phyloP scores from a whole-genome alignment of 257 asterid genomes.

The Lycium ferocissimum region DNA sequence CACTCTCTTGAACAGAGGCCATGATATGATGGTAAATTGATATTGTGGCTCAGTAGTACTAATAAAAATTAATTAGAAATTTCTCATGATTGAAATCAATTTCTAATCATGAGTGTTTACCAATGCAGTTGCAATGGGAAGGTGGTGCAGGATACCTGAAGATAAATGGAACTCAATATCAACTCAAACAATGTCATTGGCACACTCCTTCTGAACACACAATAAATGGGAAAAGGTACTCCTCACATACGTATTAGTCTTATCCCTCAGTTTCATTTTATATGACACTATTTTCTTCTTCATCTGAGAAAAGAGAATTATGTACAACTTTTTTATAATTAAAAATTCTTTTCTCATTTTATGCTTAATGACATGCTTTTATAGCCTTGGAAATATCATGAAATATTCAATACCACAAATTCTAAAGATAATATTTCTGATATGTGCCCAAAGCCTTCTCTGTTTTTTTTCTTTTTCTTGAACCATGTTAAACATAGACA shows the following conservation, averaged over 20 bases:
- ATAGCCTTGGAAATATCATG: too few species aligned
- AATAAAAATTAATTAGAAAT: too few species aligned
- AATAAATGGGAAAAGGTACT: constrained; percentile 56
- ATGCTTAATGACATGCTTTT: too few species aligned
- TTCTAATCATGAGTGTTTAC: not conserved
- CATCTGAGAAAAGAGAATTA: too few species aligned
- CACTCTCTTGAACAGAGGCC: constrained; percentile 45
- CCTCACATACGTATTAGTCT: not conserved
- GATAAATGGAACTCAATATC: constrained; percentile 57
- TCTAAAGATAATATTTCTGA: too few species aligned
- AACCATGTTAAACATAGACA: too few species aligned
- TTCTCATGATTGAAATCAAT: not conserved
- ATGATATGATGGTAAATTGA: constrained; percentile 68
- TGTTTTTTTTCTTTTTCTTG: too few species aligned
- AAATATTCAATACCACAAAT: too few species aligned
- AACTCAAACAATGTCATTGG: constrained; percentile 64
- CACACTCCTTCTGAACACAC: constrained; percentile 77
- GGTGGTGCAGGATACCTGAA: constrained; percentile 52
- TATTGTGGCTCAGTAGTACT: not conserved
- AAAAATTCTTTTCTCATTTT: too few species aligned
- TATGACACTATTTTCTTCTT: too few species aligned
- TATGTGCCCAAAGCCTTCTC: too few species aligned
- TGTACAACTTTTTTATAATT: too few species aligned
- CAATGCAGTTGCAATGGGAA: constrained; percentile 62
- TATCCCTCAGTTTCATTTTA: not conserved